Base-by-base conservation (phyloP, 108 stramenopile species). In the Skeletonema costatum region DNA sequence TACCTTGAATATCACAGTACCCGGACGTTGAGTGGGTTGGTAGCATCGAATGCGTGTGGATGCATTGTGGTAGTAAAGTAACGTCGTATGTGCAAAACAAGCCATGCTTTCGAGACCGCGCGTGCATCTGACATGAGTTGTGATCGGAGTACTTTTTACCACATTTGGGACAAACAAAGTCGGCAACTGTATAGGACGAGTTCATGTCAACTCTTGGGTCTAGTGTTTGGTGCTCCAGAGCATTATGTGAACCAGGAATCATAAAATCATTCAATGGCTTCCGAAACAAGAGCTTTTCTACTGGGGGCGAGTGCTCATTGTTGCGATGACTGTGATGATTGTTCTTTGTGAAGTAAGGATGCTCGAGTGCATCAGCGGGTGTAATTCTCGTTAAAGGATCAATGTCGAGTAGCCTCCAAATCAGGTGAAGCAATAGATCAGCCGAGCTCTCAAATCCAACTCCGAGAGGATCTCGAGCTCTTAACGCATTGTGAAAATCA, bases 31-130 rank as follows among this genome's bases (percentile, higher is more conserved):
- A 74, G 48, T 94, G 94, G 33, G 86, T 84, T 29, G 97, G 95
- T 12, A 96, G 88, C 85, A 96, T 88, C 25, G 92, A 85, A 75
- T 96, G 95, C 1, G 97, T 87, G 83, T 90, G 94, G 61, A 95
- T 66, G 61, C 95, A 97, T 32, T 86, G 84, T n/a, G 93, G 96
- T 21, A 95, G 75, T 16, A 58, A 68, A 14, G 68, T 77, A 4
- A 56, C 17, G 83, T 94, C 89, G 72, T 97, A 98, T 4, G 64
- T 72, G 63, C 97, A 98, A 70, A 93, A 95, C 56, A 68, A 71
- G 10, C 93, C 92, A 71, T 98, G 97, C 60, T 84, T 83, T 66
- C 97, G 67, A 3, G 83, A 71, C 44, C 69, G 81, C 19, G 91
- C 93, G 86, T 98, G 97, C 42, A 67, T 51, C 61, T 92, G 89